A percentile compares a stretch with the other conserved stretches of the same genome.
phyloP scores from a whole-genome alignment of 306 rosid species.

The Corylus heterophylla region DNA sequence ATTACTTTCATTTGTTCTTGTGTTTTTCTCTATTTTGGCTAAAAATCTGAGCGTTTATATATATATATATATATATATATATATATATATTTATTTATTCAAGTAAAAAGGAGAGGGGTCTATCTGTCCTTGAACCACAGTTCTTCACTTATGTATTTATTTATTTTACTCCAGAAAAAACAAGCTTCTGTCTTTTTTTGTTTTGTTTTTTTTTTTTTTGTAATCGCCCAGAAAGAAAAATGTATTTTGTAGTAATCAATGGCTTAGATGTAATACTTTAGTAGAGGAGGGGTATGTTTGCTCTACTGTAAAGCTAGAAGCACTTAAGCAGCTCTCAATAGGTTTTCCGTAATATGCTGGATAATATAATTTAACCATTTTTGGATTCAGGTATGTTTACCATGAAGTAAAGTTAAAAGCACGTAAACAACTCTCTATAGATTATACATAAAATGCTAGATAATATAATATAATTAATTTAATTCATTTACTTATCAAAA shows the following conservation, averaged over 20 bases:
- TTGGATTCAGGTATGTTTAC: no score
- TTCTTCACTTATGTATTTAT: no score
- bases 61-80: no score
- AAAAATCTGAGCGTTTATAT: background rate
- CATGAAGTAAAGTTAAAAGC: no score
- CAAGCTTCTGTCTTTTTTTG: background rate
- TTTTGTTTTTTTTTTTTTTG: no score
- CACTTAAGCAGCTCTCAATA: background rate
- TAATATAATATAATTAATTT: background rate
- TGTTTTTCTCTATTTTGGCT: background rate
- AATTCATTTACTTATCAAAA: no score
- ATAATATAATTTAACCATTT: background rate
- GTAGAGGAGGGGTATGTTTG: background rate
- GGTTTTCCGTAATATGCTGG: background rate
- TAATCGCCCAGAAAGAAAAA: no score
- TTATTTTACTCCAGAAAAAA: no score
- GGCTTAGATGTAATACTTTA: background rate
- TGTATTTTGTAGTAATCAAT: background rate
- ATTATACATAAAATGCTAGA: background rate
- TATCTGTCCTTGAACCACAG: no score
- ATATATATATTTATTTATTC: no score
- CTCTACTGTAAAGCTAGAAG: background rate
- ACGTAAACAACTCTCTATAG: background rate
- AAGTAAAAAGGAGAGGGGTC: no score
- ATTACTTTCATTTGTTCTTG: constrained; percentile 2